Percentiles rank a stretch among this genome's conserved stretches.
Evolutionary conservation across 2,329 filamentous ascomycete species (phyloP).

Genomic region (Fusarium sp.): DNA sequence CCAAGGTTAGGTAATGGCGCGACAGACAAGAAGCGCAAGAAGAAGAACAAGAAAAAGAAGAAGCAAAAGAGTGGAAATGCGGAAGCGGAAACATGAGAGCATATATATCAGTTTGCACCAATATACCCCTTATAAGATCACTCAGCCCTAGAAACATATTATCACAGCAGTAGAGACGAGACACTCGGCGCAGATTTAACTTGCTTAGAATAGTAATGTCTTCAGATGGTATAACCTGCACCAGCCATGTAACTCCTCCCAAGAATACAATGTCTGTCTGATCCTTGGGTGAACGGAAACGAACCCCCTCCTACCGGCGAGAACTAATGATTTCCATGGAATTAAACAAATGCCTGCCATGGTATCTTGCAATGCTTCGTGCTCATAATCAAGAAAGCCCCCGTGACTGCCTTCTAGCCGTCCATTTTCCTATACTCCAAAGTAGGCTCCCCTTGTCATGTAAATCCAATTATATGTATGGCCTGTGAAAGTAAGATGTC

Average conservation of each 20-base stretch:
- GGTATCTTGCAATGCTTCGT: constrained; percentile 40
- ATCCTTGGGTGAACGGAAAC: constrained; percentile 20
- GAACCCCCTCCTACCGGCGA: constrained; percentile 11
- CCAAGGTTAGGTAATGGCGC: background rate
- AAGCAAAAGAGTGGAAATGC: constrained; percentile 45
- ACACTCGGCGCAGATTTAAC: background rate
- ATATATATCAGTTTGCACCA: background rate
- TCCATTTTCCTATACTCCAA: constrained; percentile 38
- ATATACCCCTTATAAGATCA: constrained; percentile 23
- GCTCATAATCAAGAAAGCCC: constrained; percentile 36
- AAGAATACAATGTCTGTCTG: constrained; percentile 15
- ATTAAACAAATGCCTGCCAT: constrained; percentile 39
- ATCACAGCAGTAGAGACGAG: background rate
- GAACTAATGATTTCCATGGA: constrained; percentile 14
- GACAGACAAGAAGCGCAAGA: constrained; percentile 41
- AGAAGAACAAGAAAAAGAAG: constrained; percentile 48
- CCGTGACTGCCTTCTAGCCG: constrained; percentile 29
- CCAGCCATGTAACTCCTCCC: constrained; percentile 36
- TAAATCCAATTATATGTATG: constrained; percentile 25
- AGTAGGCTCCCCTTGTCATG: constrained; percentile 24
- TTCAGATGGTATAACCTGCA: constrained; percentile 25
- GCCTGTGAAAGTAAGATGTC: constrained; percentile 15
- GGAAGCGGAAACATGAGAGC: constrained; percentile 24
- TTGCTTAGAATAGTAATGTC: constrained; percentile 13
- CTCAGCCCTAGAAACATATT: background rate